These are phyloP conservation scores for Ilyonectria destructans DNA, from an alignment of 2,329 filamentous ascomycete species.

Conservation along the genomic window DNA sequence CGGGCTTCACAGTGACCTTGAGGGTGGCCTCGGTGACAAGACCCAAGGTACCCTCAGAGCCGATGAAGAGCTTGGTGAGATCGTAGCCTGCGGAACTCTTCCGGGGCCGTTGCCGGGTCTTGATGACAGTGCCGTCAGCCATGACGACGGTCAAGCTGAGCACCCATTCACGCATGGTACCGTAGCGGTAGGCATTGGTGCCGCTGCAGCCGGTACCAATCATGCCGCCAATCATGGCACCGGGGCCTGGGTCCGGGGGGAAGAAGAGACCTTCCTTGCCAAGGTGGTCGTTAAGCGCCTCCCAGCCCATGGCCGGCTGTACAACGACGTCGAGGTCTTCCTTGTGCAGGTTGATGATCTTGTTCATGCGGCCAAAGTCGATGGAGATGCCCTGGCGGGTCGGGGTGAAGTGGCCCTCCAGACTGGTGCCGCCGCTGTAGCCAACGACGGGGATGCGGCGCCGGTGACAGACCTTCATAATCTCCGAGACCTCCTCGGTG, in stretches of 20 bases:
- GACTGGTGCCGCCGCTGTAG: slow-evolving; percentile 89
- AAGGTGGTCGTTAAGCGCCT: slow-evolving; percentile 85
- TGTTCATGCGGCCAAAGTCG: slow-evolving; percentile 90
- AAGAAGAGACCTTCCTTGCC: slow-evolving; percentile 86
- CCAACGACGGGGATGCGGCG: slow-evolving; percentile 88
- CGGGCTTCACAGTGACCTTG: slow-evolving; percentile 87
- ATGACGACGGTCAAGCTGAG: slow-evolving; percentile 89
- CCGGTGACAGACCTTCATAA: slow-evolving; percentile 91
- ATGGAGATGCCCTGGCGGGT: slow-evolving; percentile 89
- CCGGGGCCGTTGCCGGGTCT: slow-evolving; percentile 88
- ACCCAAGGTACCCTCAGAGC: slow-evolving; percentile 91
- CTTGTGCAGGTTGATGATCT: slow-evolving; percentile 83
- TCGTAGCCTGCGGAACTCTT: slow-evolving; percentile 96
- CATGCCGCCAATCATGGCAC: slow-evolving; percentile 94
- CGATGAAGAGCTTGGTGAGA: slow-evolving; percentile 90
- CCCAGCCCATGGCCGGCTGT: slow-evolving; percentile 89
- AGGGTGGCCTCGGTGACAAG: slow-evolving; percentile 93
- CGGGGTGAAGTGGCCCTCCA: slow-evolving; percentile 91
- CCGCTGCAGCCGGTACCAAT: slow-evolving; percentile 82
- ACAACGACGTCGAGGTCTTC: slow-evolving; percentile 84
- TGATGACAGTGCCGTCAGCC: slow-evolving; percentile 91
- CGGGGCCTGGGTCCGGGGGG: slow-evolving; percentile 91
- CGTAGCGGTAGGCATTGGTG: slow-evolving; percentile 93
- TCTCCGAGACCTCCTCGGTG: slow-evolving; percentile 87
- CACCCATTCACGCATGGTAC: slow-evolving; percentile 97